A percentile compares a stretch with the other conserved stretches of the same genome.
These are phyloP conservation scores for Metarhizium rileyi DNA, from an alignment of 2,329 filamentous ascomycete species.

Conservation along the genomic window DNA sequence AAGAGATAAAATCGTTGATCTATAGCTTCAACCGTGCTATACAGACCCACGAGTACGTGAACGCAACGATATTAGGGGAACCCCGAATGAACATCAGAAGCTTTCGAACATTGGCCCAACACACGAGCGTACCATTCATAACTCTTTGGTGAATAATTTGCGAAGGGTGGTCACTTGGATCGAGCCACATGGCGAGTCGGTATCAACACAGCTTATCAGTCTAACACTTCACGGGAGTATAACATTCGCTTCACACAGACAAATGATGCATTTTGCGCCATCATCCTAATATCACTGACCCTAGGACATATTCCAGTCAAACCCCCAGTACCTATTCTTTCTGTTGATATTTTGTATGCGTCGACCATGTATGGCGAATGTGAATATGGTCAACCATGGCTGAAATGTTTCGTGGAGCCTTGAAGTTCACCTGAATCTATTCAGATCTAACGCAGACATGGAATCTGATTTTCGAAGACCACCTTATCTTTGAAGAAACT, in stretches of 20 bases:
- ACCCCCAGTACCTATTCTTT: background rate
- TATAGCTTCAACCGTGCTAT: slow-evolving; percentile 53
- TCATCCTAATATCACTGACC: background rate
- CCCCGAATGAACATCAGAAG: slow-evolving; percentile 41
- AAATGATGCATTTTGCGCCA: slow-evolving; percentile 41
- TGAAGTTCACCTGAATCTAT: no score
- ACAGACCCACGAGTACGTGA: slow-evolving; percentile 38
- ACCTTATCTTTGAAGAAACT: no score
- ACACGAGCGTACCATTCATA: slow-evolving; percentile 44
- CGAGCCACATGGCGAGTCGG: slow-evolving; percentile 39
- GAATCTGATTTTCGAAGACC: no score
- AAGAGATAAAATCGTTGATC: slow-evolving; percentile 49
- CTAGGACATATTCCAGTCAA: background rate
- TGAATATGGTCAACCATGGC: no score
- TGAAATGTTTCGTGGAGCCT: no score
- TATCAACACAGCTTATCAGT: slow-evolving; percentile 48
- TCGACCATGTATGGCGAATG: background rate
- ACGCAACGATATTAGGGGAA: slow-evolving; percentile 35
- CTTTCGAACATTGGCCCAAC: slow-evolving; percentile 45
- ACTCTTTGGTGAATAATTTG: slow-evolving; percentile 36
- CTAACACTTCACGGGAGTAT: slow-evolving; percentile 32
- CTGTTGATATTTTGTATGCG: background rate
- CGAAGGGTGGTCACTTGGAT: slow-evolving; percentile 45
- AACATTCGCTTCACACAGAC: slow-evolving; percentile 42
- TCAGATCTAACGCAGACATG: no score